phyloP scores from a whole-genome alignment of 805 yeast species.

The Starmerella stigmatis region DNA sequence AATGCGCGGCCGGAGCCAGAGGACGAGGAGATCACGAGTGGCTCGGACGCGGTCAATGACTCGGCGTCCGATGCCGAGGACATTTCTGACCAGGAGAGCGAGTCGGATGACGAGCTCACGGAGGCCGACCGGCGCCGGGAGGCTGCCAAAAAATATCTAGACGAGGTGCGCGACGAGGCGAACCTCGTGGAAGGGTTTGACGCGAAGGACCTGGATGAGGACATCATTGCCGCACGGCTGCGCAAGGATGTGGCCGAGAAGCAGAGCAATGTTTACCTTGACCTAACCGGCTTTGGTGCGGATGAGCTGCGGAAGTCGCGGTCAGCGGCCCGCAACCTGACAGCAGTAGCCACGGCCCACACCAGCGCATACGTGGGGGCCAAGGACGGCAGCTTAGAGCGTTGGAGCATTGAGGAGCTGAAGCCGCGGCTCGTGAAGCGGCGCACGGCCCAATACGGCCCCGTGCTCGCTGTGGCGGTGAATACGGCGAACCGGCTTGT shows the following conservation, averaged over 20 bases:
- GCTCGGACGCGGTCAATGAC: conserved; percentile 15
- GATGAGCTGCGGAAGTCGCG: conserved; percentile 23
- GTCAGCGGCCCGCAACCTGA: conserved; percentile 16
- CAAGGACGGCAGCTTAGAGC: conserved; percentile 67
- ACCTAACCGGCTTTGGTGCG: conserved; percentile 24
- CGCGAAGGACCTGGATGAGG: conserved; percentile 84
- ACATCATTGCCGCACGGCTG: conserved; percentile 68
- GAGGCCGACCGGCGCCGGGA: conserved; percentile 92
- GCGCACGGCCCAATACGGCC: conserved; percentile 35
- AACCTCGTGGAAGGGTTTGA: conserved; percentile 48
- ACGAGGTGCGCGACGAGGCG: conserved; percentile 45
- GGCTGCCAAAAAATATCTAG: conserved; percentile 84
- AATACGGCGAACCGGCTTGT: conserved; percentile 80
- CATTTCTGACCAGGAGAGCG: conserved; percentile 48
- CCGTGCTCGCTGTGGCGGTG: conserved; percentile 67
- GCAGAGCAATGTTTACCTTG: conserved; percentile 62
- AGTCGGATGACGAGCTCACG: conserved; percentile 63
- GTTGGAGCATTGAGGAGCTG: conserved; percentile 51
- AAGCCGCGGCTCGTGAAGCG: conserved; percentile 16
- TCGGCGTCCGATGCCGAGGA: conserved; percentile 10
- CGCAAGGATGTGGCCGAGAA: conserved; percentile 83
- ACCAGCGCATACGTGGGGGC: conserved; percentile 41
- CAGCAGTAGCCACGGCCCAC: conserved; percentile 41
- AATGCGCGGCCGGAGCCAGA: conserved; percentile 1
- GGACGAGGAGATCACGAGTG: conserved; percentile 23